phyloP scores from a whole-genome alignment of 2,329 filamentous ascomycete genomes.

The Hansfordia pulvinata region DNA sequence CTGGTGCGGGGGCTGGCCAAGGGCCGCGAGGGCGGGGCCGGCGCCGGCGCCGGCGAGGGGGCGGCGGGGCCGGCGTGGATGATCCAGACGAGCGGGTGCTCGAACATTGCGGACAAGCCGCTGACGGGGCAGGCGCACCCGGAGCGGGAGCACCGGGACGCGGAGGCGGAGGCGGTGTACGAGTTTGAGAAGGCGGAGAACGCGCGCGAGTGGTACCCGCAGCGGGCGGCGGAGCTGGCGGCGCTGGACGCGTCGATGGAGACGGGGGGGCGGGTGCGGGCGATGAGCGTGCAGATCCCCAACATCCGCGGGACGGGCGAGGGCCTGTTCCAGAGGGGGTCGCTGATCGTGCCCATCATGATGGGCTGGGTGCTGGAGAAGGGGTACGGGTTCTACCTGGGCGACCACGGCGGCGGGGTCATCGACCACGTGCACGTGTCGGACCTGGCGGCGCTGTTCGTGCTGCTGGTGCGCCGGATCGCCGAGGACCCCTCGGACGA shows the following conservation, averaged over 20 bases:
- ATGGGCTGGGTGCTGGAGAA: conserved; percentile 7
- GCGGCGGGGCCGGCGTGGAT: conserved; percentile 8
- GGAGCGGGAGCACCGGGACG: conserved; percentile 6
- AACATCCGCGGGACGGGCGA: conserved; percentile 6
- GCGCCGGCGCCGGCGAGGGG: not conserved
- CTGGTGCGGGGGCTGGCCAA: conserved; percentile 19
- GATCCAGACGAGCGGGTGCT: conserved; percentile 7
- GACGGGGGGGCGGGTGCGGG: conserved; percentile 4
- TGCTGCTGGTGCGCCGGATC: conserved; percentile 4
- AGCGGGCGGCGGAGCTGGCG: conserved; percentile 7
- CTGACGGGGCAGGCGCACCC: conserved; percentile 4
- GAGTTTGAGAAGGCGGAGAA: conserved; percentile 7
- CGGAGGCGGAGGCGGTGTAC: conserved; percentile 1
- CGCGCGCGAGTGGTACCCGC: conserved; percentile 6
- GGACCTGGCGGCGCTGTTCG: conserved; percentile 8
- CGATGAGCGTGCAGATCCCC: conserved; percentile 6
- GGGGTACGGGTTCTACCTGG: conserved; percentile 6
- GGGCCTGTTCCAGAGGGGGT: conserved; percentile 6
- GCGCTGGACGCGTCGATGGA: conserved; percentile 5
- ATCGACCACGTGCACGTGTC: conserved; percentile 7
- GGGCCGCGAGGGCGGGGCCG: too few species aligned
- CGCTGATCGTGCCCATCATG: conserved; percentile 7
- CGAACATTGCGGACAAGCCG: conserved; percentile 8
- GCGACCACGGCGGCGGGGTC: conserved; percentile 5
- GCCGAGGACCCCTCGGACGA: conserved; percentile 2